phyloP scores from a whole-genome alignment of 2,329 filamentous ascomycete species.

The Alternaria incomplexa region DNA sequence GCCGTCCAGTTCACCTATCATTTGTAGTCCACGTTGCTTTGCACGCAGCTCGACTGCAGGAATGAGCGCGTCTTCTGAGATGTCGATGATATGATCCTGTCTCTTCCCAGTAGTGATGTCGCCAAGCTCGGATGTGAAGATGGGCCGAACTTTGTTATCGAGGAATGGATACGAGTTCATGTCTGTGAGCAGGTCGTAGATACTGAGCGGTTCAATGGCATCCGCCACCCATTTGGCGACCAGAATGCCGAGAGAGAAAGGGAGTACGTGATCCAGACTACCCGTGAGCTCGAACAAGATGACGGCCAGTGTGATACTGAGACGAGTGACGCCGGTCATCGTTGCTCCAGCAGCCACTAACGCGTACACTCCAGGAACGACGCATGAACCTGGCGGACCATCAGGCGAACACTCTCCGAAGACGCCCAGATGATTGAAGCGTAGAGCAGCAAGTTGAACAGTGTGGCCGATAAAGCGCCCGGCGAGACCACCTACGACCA shows the following conservation, averaged over 20 bases:
- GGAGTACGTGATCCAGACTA: constrained; percentile 91
- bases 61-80: constrained; percentile 80
- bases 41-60: constrained; percentile 75
- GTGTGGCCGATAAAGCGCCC: constrained; percentile 86
- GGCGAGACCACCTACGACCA: constrained; percentile 95
- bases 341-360: constrained; percentile 93
- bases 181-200: constrained; percentile 93
- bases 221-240: constrained; percentile 99
- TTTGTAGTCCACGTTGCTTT: constrained; percentile 82
- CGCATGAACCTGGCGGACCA: constrained; percentile 76
- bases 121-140: constrained; percentile 86
- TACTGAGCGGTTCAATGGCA: constrained; percentile 90
- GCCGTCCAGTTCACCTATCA: constrained; percentile 87
- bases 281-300: constrained; percentile 97
- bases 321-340: constrained; percentile 94
- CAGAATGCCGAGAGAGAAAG: constrained; percentile 89
- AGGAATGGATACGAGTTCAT: constrained; percentile 98
- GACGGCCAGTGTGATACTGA: constrained; percentile 92
- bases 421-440: constrained; percentile 72
- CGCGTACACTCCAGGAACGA: constrained; percentile 96
- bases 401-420: constrained; percentile 76
- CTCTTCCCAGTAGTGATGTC: constrained; percentile 83
- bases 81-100: constrained; percentile 83
- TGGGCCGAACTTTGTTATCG: constrained; percentile 92
- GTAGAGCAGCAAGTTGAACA: constrained; percentile 80